These are phyloP conservation scores for Hymenoscyphus scutula DNA, from an alignment of 2,329 filamentous ascomycete species.

Conservation along the genomic window DNA sequence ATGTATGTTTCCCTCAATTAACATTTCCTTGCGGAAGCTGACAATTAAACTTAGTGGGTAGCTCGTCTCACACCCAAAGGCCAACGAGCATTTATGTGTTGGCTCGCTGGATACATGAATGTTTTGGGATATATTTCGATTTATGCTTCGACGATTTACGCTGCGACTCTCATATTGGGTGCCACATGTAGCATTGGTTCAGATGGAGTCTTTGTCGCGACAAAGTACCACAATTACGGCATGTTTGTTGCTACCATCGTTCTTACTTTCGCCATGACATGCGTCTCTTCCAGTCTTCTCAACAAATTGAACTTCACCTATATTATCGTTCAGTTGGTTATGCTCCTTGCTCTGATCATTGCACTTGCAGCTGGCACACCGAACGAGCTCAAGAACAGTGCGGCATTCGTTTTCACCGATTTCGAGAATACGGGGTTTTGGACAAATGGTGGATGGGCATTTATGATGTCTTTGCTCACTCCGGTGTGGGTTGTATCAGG, in stretches of 20 bases:
- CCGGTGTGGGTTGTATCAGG: constrained; percentile 38
- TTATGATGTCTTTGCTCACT: constrained; percentile 35
- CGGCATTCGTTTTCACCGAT: constrained; percentile 32
- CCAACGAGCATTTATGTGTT: constrained; percentile 36
- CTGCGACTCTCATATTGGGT: constrained; percentile 34
- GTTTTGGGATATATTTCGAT: constrained; percentile 37
- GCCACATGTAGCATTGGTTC: constrained; percentile 31
- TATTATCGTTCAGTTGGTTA: constrained; percentile 34
- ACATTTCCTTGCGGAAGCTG: not conserved
- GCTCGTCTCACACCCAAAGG: constrained; percentile 32
- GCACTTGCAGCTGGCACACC: constrained; percentile 33
- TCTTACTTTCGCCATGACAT: constrained; percentile 36
- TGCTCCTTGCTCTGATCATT: constrained; percentile 34
- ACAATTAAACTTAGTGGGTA: constrained; percentile 29
- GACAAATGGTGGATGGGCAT: constrained; percentile 35
- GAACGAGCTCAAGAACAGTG: constrained; percentile 29
- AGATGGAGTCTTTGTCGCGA: constrained; percentile 27
- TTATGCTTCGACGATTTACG: constrained; percentile 37
- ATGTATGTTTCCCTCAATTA: constrained; percentile 20
- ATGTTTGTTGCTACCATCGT: constrained; percentile 34
- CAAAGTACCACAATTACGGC: constrained; percentile 36
- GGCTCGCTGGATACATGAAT: constrained; percentile 38
- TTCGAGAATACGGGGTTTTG: constrained; percentile 35
- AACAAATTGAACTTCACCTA: constrained; percentile 34
- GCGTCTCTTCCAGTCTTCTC: constrained; percentile 30